Base-by-base conservation (phyloP, 1,139 yeast species). In the Kurtzmaniella natalensis region DNA sequence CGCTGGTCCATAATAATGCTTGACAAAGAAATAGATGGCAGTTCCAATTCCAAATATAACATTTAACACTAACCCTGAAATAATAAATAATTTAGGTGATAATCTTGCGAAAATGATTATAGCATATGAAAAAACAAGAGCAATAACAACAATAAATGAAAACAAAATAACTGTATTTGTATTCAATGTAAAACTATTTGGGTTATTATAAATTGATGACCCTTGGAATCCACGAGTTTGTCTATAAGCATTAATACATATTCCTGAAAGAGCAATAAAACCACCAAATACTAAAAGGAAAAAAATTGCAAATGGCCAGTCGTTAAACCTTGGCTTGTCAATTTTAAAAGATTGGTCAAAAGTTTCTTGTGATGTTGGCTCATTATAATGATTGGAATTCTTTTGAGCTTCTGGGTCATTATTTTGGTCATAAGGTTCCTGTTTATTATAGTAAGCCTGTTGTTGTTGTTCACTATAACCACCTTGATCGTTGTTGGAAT, bases 1-100 rank as follows among this genome's bases (percentile, higher is more conserved):
- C 4, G 87, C 95, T 0, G 94, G 89, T 7, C 88, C 79, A 63
- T 79, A 86, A 55, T 85, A 81, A 24, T 67, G 61, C 41, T 64
- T 59, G 2, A 70, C 76, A 49, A 85, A 69, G 53, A 83, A 86
- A 57, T 76, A 81, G 41, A 86, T 76, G 6, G 87, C 75, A 5
- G 95, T 80, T 10, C 84, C 95, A 23, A 86, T 48, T 1, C 94
- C 89, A 37, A 85, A 55, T 1, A 80, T 50, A 20, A 85, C 66
- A 49, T 86, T 87, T 32, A 80, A 58, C 19, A 84, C 64, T 47
- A 87, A 72, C 3, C 94, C 86, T 18, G 78, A 59, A 37, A 76
- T 72, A 45, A 89, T 84, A 55, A 88, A 89, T 33, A 71, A 55
- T 38, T 70, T 67, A 9, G 96, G 86, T 36, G 75, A 76, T 47